These are phyloP conservation scores for Fusarium abutilonis DNA, from an alignment of 2,329 filamentous ascomycete genomes.

Conservation along the genomic window DNA sequence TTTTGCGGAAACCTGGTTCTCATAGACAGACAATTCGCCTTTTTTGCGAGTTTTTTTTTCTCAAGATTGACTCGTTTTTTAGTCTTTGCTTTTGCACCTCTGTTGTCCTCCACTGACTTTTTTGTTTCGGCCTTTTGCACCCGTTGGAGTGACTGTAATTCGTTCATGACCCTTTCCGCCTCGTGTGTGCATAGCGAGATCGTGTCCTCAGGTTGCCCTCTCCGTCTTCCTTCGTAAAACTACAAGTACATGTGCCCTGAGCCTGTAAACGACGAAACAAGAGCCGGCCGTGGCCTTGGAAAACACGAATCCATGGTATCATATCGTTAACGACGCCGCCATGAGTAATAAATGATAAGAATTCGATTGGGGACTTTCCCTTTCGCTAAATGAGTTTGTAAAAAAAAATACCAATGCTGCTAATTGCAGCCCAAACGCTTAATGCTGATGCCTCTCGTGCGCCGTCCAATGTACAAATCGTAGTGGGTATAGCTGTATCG, in stretches of 20 bases:
- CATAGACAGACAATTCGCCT: conserved; percentile 38
- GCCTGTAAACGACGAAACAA: conserved; percentile 36
- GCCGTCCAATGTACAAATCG: conserved; percentile 46
- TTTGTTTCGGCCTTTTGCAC: conserved; percentile 35
- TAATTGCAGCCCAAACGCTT: conserved; percentile 44
- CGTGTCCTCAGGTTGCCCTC: conserved; percentile 43
- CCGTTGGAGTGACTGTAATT: conserved; percentile 21
- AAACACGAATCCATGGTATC: conserved; percentile 47
- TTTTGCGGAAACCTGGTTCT: conserved; percentile 40
- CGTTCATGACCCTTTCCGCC: conserved; percentile 10
- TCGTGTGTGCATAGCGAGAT: conserved; percentile 24
- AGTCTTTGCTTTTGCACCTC: conserved; percentile 26
- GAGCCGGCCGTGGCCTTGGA: conserved; percentile 30
- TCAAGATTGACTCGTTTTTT: conserved; percentile 29
- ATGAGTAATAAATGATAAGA: conserved; percentile 38
- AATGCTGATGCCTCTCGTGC: conserved; percentile 45
- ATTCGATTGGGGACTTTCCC: conserved; percentile 23
- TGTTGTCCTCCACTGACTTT: conserved; percentile 35
- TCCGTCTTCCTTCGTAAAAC: conserved; percentile 30
- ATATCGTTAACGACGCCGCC: conserved; percentile 43
- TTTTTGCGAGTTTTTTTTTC: conserved; percentile 46
- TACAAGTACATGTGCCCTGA: conserved; percentile 46
- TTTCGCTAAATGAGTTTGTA: conserved; percentile 35
- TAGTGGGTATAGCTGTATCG: conserved; percentile 36
- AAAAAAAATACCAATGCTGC: conserved; percentile 35